Conservation (phyloP, 179 eudicot species). For the Corrigiola litoralis region DNA sequence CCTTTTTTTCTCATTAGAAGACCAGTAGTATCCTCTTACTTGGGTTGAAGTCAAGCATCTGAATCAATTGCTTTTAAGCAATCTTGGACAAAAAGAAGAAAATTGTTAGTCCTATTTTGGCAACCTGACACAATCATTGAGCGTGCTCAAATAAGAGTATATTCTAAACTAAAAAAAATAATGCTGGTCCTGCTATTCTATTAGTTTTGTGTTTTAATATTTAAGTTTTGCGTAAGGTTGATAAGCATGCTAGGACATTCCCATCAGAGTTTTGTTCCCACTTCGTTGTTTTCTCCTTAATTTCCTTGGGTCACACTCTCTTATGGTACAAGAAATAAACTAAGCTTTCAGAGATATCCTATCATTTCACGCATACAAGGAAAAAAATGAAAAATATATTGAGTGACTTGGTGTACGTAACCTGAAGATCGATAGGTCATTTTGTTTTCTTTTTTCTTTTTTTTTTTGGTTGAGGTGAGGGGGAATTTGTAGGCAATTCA, state of each 20-base stretch:
- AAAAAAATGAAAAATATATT: background rate
- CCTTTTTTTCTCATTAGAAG: conserved; percentile 6
- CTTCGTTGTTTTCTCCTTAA: conserved; percentile 9
- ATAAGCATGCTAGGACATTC: conserved; percentile 9
- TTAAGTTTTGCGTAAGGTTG: background rate
- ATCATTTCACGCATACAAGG: background rate
- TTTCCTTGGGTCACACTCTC: conserved; percentile 19
- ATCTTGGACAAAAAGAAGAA: background rate
- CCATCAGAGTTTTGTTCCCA: conserved; percentile 9
- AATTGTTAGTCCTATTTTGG: conserved; percentile 1
- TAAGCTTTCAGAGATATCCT: background rate
- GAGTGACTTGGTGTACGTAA: background rate
- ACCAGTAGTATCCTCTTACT: conserved; percentile 30
- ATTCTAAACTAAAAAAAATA: background rate
- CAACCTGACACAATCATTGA: conserved; percentile 30
- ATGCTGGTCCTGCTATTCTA: background rate
- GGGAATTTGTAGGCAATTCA: too few species aligned
- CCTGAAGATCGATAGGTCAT: background rate
- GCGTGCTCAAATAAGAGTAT: conserved; percentile 25
- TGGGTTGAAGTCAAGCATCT: conserved; percentile 34
- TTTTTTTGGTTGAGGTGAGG: too few species aligned
- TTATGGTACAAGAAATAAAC: conserved; percentile 10
- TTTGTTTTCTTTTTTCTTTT: too few species aligned
- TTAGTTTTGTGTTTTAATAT: background rate
- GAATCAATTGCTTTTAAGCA: conserved; percentile 34